phyloP scores from a whole-genome alignment of 345 rosid species.

The Crucihimalaya himalaica region DNA sequence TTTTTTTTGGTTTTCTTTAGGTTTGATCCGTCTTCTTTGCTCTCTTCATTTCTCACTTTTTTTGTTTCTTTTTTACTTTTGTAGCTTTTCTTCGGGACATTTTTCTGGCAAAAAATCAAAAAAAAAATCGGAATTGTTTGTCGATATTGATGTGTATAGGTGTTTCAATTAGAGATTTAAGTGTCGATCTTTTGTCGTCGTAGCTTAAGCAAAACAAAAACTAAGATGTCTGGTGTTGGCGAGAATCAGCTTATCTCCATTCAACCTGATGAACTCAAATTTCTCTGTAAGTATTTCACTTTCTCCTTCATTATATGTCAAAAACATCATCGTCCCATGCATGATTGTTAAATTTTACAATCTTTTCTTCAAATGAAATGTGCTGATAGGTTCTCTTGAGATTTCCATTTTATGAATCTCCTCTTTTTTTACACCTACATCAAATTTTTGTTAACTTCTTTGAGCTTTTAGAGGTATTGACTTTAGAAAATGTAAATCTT shows the following conservation, averaged over 20 bases:
- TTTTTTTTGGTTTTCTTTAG: constrained; percentile 4
- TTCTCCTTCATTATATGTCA: not conserved
- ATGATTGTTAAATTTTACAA: not conserved
- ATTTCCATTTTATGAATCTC: constrained; percentile 1
- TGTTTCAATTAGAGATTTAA: constrained; percentile 22
- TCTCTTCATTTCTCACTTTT: constrained; percentile 21
- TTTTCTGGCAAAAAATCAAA: not conserved
- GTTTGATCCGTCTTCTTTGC: constrained; percentile 30
- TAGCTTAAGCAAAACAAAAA: constrained; percentile 24
- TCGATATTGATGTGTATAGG: constrained; percentile 14
- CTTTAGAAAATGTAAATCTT: constrained; percentile 3
- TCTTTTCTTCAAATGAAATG: no score
- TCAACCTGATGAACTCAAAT: constrained; percentile 94
- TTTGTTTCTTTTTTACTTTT: not conserved
- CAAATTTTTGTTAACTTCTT: not conserved
- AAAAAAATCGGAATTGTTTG: not conserved
- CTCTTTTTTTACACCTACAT: constrained; percentile 2
- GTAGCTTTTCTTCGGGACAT: not conserved
- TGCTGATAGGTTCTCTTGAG: not conserved
- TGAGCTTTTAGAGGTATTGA: constrained; percentile 2
- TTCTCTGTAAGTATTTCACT: constrained; percentile 53
- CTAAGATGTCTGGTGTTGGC: constrained; percentile 55
- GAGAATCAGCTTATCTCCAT: constrained; percentile 76
- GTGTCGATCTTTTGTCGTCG: constrained; percentile 15
- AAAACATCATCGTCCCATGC: constrained; percentile 19